phyloP scores from a whole-genome alignment of 805 yeast species.

The Pichia rugopelliculosa region DNA sequence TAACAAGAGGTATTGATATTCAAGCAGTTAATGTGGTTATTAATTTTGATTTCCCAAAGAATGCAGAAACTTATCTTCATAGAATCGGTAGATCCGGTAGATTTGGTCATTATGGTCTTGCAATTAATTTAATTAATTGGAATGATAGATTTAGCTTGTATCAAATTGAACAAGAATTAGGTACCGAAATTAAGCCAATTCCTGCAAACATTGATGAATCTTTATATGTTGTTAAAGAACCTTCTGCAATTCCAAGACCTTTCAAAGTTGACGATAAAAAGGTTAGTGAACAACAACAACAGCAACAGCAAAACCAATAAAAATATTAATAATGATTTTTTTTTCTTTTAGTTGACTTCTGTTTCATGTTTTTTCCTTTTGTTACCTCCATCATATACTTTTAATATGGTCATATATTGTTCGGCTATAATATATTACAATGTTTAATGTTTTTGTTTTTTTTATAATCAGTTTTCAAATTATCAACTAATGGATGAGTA shows the following conservation, averaged over 20 bases:
- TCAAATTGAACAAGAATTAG: conserved; percentile 94
- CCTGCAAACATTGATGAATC: conserved; percentile 88
- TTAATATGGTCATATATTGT: neutral
- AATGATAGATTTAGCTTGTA: conserved; percentile 89
- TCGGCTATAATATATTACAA: neutral
- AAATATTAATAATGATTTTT: conserved; percentile 15
- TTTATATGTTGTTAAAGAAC: conserved; percentile 79
- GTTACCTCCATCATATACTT: neutral
- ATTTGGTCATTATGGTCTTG: conserved; percentile 96
- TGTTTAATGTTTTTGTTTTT: neutral
- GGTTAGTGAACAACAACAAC: conserved; percentile 23
- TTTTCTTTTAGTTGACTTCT: conserved; percentile 14
- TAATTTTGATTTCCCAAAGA: conserved; percentile 97
- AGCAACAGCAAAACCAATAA: conserved; percentile 26
- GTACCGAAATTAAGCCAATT: conserved; percentile 94
- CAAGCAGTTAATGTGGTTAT: conserved; percentile 98
- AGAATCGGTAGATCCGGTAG: conserved; percentile 99
- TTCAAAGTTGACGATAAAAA: conserved; percentile 51
- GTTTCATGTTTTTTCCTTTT: conserved; percentile 9
- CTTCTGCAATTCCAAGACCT: conserved; percentile 77
- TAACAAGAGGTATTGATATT: conserved; percentile 97
- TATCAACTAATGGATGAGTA: neutral
- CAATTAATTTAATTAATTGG: conserved; percentile 95
- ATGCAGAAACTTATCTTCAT: conserved; percentile 94
- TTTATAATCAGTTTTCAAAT: neutral